phyloP scores from a whole-genome alignment of 805 yeast species.

The Teunomyces stri region DNA sequence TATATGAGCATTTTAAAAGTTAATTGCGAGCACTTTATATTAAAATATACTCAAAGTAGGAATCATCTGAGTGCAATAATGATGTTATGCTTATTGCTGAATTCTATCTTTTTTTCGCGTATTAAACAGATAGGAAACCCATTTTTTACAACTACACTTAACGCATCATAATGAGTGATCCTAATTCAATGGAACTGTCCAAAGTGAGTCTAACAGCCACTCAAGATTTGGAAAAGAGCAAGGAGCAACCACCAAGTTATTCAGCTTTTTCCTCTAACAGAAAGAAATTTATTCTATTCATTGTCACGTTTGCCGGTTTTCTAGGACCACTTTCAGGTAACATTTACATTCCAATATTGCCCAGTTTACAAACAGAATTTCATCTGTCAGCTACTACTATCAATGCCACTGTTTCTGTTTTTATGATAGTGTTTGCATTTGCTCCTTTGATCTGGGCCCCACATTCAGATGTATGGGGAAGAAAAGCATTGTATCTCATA shows the following conservation, averaged over 20 bases:
- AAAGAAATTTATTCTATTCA: conserved; percentile 28
- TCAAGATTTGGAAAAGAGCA: not conserved
- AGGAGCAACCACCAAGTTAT: conserved; percentile 14
- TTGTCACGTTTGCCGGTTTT: conserved; percentile 50
- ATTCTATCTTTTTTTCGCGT: not conserved
- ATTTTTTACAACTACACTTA: not conserved
- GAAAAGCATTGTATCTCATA: conserved; percentile 27
- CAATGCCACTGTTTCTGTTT: conserved; percentile 56
- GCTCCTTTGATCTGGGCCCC: conserved; percentile 58
- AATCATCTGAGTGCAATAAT: not conserved
- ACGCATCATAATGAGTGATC: not conserved
- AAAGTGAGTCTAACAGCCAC: not conserved
- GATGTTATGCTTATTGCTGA: not conserved
- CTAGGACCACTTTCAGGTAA: conserved; percentile 59
- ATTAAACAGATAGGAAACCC: not conserved
- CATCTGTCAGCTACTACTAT: conserved; percentile 40
- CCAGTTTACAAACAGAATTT: conserved; percentile 41
- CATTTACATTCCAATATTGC: conserved; percentile 54
- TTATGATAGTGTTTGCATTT: conserved; percentile 55
- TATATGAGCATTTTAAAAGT: not conserved
- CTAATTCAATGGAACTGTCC: not conserved
- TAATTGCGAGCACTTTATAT: not conserved
- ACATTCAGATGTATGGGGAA: conserved; percentile 53
- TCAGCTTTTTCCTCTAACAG: conserved; percentile 34
- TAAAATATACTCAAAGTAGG: not conserved